Evolutionary conservation across 1,139 yeast genomes (phyloP).

Genomic region (Wickerhamomyces sp.): DNA sequence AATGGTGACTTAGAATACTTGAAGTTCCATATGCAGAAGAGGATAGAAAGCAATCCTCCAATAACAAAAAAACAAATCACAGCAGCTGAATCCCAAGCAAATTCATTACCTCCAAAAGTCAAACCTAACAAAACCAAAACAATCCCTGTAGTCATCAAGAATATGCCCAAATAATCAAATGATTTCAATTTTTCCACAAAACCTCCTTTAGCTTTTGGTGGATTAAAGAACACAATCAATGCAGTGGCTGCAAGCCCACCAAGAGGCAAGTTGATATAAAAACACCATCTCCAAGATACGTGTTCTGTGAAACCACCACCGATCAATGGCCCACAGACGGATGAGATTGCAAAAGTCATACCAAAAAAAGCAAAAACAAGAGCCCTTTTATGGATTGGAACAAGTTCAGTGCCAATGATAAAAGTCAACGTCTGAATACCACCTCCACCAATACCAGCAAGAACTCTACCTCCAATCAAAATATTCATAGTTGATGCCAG

Average conservation of each 20-base stretch:
- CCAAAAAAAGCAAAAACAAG: conserved; percentile 45
- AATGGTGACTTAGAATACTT: conserved; percentile 40
- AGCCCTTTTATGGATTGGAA: conserved; percentile 55
- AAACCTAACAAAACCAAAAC: conserved; percentile 43
- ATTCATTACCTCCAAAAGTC: conserved; percentile 46
- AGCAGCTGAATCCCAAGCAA: conserved; percentile 49
- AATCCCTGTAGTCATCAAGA: conserved; percentile 36
- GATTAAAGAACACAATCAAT: conserved; percentile 46
- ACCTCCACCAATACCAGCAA: conserved; percentile 73
- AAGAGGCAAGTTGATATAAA: conserved; percentile 64
- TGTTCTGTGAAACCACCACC: conserved; percentile 64
- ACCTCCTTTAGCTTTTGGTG: conserved; percentile 44
- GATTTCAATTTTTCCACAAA: conserved; percentile 35
- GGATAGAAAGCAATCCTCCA: conserved; percentile 42
- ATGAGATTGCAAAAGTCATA: conserved; percentile 48
- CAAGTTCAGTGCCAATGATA: conserved; percentile 55
- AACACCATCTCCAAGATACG: conserved; percentile 77
- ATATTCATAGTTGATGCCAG: conserved; percentile 50
- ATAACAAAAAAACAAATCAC: conserved; percentile 49
- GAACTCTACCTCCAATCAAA: conserved; percentile 64
- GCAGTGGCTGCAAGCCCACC: conserved; percentile 51
- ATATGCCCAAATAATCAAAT: conserved; percentile 46
- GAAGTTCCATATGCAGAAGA: conserved; percentile 47
- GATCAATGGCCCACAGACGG: conserved; percentile 60
- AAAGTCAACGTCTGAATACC: conserved; percentile 58